Percentiles rank a stretch among this genome's conserved stretches.
Conservation (phyloP, 169 alveolate genomes). For the Eimeria maxima region DNA sequence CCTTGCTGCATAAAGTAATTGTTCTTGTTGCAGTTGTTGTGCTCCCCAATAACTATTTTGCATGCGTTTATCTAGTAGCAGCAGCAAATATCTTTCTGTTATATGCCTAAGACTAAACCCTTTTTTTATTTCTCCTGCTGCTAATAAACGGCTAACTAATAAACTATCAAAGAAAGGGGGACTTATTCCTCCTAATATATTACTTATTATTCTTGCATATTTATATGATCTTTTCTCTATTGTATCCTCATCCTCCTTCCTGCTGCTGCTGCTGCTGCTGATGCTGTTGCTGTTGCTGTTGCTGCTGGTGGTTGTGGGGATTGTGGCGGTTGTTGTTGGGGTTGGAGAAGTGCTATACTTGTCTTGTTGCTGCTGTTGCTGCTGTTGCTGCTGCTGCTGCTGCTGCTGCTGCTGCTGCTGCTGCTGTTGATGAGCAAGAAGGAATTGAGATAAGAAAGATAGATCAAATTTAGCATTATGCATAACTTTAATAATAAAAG, state of each 20-base stretch:
- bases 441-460: constrained; percentile 85
- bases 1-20: constrained; percentile 91
- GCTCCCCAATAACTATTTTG: constrained; percentile 91
- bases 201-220: too few species aligned
- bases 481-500: constrained; percentile 86
- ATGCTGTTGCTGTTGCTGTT: not conserved
- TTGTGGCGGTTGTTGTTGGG: too few species aligned
- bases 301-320: not conserved
- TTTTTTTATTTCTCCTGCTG: constrained; percentile 86
- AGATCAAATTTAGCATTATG: constrained; percentile 93
- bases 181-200: constrained; percentile 15
- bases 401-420: constrained; percentile 74
- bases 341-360: not conserved
- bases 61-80: constrained; percentile 90
- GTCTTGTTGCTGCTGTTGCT: not conserved
- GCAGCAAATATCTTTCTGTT: constrained; percentile 88
- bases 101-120: constrained; percentile 90
- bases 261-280: constrained; percentile 2
- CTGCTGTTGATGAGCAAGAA: constrained; percentile 8
- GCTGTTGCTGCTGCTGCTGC: constrained; percentile 5
- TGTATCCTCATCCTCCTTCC: not conserved
- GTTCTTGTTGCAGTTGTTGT: constrained; percentile 88
- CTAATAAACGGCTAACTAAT: constrained; percentile 89
- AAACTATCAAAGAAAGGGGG: constrained; percentile 90
- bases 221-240: not conserved